Base-by-base conservation (phyloP, 805 yeast species). In the Candida qinlingensis region DNA sequence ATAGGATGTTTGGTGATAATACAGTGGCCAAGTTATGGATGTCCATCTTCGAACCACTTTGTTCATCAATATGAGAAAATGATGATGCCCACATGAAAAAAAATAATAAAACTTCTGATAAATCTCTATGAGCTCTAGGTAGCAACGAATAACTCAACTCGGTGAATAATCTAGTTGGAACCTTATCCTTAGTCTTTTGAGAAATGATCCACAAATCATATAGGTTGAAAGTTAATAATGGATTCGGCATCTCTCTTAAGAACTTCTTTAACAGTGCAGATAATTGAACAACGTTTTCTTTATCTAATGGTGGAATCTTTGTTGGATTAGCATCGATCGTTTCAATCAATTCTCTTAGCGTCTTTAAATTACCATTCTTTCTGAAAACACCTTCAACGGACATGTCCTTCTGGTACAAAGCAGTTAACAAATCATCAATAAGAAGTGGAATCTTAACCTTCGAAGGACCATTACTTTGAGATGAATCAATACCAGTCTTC, bases 51-150 rank as follows among this genome's bases (percentile, higher is more conserved):
- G 97, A 89, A 1, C 94, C 94, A 26, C 81, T 79, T 56, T 87
- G 91, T 58, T 89, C 95, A 60, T 90, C 97, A 52, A 91, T 80
- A 57, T 88, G 91, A 1, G 97, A 87, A 69, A 94, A 94, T 2
- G 98, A 87, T 0, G 98, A 89, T 3, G 91, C 92, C 98, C 98
- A 94, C 65, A 83, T 84, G 62, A 94, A 79, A 65, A 94, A 94
- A 50, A 84, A 81, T 33, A 91, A 72, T 39, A 94, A 69, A 3
- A 91, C 96, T 63, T 94, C 98, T 36, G 91, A 73, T 42, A 89
- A 74, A 63, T 90, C 96, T 49, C 99, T 76, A 62, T 91, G 85
- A 25, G 80, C 74, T 52, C 83, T 73, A 2, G 97, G 98, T 34
- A 94, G 71, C 74, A 91, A 71, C 45, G 94, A 80, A 61, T 88